Evolutionary conservation across 805 yeast species (phyloP), one percentile per base, ranked within the genome.

Genomic region (Barnettozyma pratensis): DNA sequence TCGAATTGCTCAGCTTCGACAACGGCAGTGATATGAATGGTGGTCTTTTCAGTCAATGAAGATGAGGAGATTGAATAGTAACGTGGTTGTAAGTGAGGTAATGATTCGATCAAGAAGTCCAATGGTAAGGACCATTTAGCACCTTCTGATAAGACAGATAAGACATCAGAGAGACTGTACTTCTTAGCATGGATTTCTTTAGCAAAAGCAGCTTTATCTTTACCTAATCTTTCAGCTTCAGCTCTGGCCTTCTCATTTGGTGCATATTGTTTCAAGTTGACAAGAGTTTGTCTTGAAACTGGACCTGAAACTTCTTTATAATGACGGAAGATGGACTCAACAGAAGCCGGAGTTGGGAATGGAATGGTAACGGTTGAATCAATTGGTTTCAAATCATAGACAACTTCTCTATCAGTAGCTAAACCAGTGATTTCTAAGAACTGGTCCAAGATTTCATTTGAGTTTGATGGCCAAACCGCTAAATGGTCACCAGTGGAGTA

Each of bases 1-100:
- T 53, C 50, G 12, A 57, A 55, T 29, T 55, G 45, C 6, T 54
- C 60, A 39, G 66, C 59, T 71, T 94, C 98, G 39, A 92, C 97
- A 45, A 91, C 95, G 3, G 97, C 96, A 19, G 98, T 94, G 51
- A 91, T 75, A 57, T 88, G 89, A 50, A 91, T 76, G 19, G 77
- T 75, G 45, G 82, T 76, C 64, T 88, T 88, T 61, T 88, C 94
- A 48, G 81, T 75, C 46, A 80, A 67, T 1, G 95, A 83, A 5
- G 97, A 88, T 1, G 97, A 91, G 2, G 97, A 91, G 57, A 92
- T 92, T 26, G 98, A 92, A 70, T 92, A 92, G 71, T 89, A 92
- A 67, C 99, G 91, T 39, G 97, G 96, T 66, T 86, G 95, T 61
- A 94, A 72, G 57, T 81, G 87, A 39, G 90, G 79, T 53, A 94